A percentile compares a stretch with the other conserved stretches of the same genome.
These are phyloP conservation scores for Canna indica DNA, from an alignment of 176 grass and related monocot genomes.

Conservation along the genomic window DNA sequence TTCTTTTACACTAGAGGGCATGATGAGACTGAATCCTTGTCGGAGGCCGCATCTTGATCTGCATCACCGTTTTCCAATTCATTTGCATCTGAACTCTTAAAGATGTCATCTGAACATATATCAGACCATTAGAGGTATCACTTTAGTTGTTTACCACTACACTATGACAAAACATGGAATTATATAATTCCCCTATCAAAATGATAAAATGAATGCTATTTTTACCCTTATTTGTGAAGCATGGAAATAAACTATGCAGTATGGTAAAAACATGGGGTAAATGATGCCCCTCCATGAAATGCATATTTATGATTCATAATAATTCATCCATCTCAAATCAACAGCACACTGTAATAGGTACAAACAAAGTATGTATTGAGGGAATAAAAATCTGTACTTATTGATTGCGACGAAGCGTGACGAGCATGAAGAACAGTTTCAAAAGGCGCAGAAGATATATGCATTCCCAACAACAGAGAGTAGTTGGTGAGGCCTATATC, in stretches of 20 bases:
- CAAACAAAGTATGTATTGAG: too few relatives aligned
- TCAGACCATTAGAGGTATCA: not conserved
- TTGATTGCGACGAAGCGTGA: not conserved
- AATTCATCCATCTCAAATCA: too few relatives aligned
- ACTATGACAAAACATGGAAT: not conserved
- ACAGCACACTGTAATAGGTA: too few relatives aligned
- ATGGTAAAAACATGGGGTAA: too few relatives aligned
- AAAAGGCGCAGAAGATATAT: not conserved
- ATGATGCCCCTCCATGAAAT: too few relatives aligned
- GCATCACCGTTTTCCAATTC: not conserved
- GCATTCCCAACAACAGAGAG: constrained; percentile 1
- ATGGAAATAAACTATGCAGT: too few relatives aligned
- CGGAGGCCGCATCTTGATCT: not conserved
- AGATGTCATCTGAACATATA: not conserved
- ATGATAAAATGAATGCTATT: not conserved
- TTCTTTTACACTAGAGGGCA: not conserved
- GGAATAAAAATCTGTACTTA: not conserved
- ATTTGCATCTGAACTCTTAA: not conserved
- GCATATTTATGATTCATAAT: too few relatives aligned
- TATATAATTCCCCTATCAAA: not conserved
- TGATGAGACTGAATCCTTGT: not conserved
- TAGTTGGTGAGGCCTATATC: not conserved
- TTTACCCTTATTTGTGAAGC: too few relatives aligned
- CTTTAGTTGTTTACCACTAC: not conserved
- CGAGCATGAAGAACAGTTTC: not conserved